phyloP scores from a whole-genome alignment of 805 yeast genomes.

The Yarrowia sp. region DNA sequence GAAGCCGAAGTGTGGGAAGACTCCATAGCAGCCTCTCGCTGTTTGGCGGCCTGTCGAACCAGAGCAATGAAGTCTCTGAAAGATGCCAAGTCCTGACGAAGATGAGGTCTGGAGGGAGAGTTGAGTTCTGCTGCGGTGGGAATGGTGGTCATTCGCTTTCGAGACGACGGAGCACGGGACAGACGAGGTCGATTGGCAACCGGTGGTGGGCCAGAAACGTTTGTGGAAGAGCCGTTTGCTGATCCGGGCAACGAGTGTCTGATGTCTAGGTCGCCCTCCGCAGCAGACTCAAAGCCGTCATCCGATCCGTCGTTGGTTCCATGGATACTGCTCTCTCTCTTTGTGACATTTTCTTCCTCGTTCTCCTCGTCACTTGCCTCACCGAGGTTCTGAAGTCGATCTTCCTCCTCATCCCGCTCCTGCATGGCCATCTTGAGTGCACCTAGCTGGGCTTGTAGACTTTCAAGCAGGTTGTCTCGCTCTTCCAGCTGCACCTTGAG shows the following conservation, averaged over 20 bases:
- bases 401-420: conserved; percentile 47
- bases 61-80: conserved; percentile 24
- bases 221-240: not conserved
- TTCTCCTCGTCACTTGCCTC: not conserved
- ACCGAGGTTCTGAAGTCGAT: conserved; percentile 1
- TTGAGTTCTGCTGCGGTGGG: not conserved
- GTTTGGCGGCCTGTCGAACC: conserved; percentile 14
- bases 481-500: conserved; percentile 76
- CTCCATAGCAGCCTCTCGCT: not conserved
- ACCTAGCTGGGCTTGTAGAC: conserved; percentile 61
- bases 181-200: conserved; percentile 1
- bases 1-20: not conserved
- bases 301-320: not conserved
- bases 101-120: conserved; percentile 17
- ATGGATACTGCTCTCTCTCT: not conserved
- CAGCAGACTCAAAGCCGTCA: not conserved
- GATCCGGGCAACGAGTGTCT: not conserved
- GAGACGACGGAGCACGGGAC: not conserved
- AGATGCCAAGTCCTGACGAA: conserved; percentile 23
- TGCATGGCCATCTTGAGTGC: conserved; percentile 61
- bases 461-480: conserved; percentile 62
- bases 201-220: not conserved
- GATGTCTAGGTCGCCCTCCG: not conserved
- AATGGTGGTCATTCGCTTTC: not conserved
- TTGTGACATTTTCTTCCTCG: not conserved